Conservation (phyloP, 2,329 filamentous ascomycete species). For the Atkinsonella texensis region DNA sequence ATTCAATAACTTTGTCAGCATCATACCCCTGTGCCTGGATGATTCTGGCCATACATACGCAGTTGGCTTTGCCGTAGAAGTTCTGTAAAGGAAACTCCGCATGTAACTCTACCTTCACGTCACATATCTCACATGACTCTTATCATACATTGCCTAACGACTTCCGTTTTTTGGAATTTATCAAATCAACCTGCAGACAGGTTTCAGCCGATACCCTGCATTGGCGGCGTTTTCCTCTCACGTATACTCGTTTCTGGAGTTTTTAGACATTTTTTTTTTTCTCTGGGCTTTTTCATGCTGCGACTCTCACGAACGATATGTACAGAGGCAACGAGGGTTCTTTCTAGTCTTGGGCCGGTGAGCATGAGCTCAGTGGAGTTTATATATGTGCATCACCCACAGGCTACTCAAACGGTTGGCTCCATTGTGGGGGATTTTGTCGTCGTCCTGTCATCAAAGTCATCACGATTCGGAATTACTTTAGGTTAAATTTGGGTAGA, state of each 20-base stretch:
- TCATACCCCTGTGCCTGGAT: slow-evolving; percentile 67
- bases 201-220: slow-evolving; percentile 1
- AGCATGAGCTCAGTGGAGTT: neutral
- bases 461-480: neutral
- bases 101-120: neutral
- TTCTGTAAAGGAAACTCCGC: slow-evolving; percentile 22
- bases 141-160: neutral
- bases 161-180: neutral
- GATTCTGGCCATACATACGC: slow-evolving; percentile 55
- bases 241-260: neutral
- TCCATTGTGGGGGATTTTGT: neutral
- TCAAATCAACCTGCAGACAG: neutral
- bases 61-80: slow-evolving; percentile 70
- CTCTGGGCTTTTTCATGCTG: neutral
- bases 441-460: neutral
- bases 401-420: neutral
- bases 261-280: neutral
- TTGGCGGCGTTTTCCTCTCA: neutral
- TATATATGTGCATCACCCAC: neutral
- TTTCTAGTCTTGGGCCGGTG: neutral
- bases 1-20: slow-evolving; percentile 75
- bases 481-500: no score
- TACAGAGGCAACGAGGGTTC: neutral
- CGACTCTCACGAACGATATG: neutral
- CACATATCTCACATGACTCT: neutral